A percentile compares a stretch with the other conserved stretches of the same genome.
These are phyloP conservation scores for Rubia tinctorum DNA, from an alignment of 305 asterid species.

Conservation along the genomic window DNA sequence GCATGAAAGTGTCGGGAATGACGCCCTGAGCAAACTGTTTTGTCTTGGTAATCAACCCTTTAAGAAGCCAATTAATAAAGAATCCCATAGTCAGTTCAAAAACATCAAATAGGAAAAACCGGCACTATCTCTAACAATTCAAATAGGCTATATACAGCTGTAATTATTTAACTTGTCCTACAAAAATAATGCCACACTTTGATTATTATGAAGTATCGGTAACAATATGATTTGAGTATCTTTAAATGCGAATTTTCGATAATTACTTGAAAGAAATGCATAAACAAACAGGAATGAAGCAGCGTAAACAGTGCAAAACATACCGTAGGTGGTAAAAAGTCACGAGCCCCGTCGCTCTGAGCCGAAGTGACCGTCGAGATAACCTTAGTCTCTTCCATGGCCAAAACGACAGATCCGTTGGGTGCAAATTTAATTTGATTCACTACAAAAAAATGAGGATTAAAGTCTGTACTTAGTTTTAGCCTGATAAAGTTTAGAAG, in stretches of 20 bases:
- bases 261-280: not conserved
- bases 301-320: slow-evolving; percentile 7
- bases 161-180: too few relatives aligned
- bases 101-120: not conserved
- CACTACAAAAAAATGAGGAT: too few relatives aligned
- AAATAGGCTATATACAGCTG: not conserved
- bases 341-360: slow-evolving; percentile 72
- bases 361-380: slow-evolving; percentile 83
- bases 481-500: too few relatives aligned
- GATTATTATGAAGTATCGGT: not conserved
- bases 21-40: slow-evolving; percentile 92
- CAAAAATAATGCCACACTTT: too few relatives aligned
- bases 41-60: slow-evolving; percentile 97
- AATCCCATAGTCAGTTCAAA: not conserved
- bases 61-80: slow-evolving; percentile 20
- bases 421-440: too few relatives aligned
- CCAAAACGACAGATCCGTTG: slow-evolving; percentile 81
- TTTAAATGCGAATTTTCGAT: not conserved
- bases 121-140: not conserved
- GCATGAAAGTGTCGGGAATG: slow-evolving; percentile 84
- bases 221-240: not conserved
- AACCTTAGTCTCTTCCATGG: slow-evolving; percentile 86
- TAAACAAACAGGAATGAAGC: not conserved
- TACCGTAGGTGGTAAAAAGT: slow-evolving; percentile 95
- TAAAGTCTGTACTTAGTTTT: too few relatives aligned